Percentiles rank a stretch among this genome's conserved stretches.
Evolutionary conservation across 2,329 filamentous ascomycete species (phyloP).

Genomic region (Aspergillus sp.): DNA sequence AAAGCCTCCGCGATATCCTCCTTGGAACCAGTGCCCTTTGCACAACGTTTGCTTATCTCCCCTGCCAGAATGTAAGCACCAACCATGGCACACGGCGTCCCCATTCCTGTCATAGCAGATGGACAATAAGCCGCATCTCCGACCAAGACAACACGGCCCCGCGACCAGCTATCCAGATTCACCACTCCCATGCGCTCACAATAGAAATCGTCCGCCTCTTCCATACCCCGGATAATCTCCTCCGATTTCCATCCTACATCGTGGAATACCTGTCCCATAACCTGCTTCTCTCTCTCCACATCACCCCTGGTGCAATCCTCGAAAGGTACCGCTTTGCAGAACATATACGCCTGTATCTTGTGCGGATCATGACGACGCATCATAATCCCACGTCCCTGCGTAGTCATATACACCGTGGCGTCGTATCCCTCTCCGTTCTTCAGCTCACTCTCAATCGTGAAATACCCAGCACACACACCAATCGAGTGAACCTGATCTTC

Average conservation of each 20-base stretch:
- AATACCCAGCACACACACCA: conserved; percentile 40
- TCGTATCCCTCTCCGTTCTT: conserved; percentile 38
- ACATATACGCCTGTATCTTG: conserved; percentile 44
- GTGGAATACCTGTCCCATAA: conserved; percentile 42
- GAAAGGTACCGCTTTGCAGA: conserved; percentile 28
- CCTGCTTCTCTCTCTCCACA: conserved; percentile 30
- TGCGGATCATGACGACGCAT: conserved; percentile 44
- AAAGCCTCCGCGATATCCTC: conserved; percentile 37
- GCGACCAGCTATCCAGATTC: conserved; percentile 47
- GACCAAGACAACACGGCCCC: conserved; percentile 46
- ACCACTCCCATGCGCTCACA: conserved; percentile 49
- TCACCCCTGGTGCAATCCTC: conserved; percentile 29
- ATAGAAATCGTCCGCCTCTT: conserved; percentile 50
- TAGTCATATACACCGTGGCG: conserved; percentile 41
- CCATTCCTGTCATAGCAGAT: conserved; percentile 37
- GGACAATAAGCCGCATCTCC: conserved; percentile 44
- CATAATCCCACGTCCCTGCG: conserved; percentile 43
- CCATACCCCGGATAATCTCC: conserved; percentile 48
- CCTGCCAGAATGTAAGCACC: conserved; percentile 60
- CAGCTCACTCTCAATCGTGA: conserved; percentile 33
- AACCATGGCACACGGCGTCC: conserved; percentile 36
- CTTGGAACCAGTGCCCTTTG: conserved; percentile 22
- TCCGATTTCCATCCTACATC: conserved; percentile 51
- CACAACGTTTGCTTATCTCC: conserved; percentile 36
- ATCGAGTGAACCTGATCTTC: conserved; percentile 20